A percentile compares a stretch with the other conserved stretches of the same genome.
Evolutionary conservation across 2,329 filamentous ascomycete genomes (phyloP).

Genomic region (Phaeosphaeria sp.): DNA sequence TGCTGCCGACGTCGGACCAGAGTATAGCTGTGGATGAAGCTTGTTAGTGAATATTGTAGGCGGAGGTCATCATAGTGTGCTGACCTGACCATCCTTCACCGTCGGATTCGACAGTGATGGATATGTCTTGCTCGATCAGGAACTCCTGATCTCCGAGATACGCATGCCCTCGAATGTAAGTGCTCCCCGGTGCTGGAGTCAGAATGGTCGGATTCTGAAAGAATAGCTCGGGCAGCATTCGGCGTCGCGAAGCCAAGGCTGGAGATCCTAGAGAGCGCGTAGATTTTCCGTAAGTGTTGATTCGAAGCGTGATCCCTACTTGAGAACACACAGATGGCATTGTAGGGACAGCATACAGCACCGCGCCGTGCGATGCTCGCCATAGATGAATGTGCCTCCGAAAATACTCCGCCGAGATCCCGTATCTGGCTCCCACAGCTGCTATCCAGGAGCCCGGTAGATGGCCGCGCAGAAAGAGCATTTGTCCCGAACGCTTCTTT

Average conservation of each 20-base stretch:
- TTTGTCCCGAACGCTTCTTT: conserved; percentile 3
- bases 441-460: conserved; percentile 13
- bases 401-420: conserved; percentile 10
- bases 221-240: conserved; percentile 1
- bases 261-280: background rate
- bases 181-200: conserved; percentile 4
- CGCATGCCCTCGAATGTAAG: conserved; percentile 7
- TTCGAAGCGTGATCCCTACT: conserved; percentile 9
- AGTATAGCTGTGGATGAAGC: background rate
- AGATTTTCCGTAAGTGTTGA: conserved; percentile 8
- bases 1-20: conserved; percentile 9
- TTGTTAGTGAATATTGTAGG: background rate
- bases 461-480: conserved; percentile 13
- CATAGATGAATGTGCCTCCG: conserved; percentile 12
- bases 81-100: conserved; percentile 8
- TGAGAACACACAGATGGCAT: conserved; percentile 1
- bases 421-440: conserved; percentile 8
- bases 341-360: conserved; percentile 6
- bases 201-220: background rate
- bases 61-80: background rate
- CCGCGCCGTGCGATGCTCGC: conserved; percentile 9
- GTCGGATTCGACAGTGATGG: conserved; percentile 8
- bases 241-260: background rate
- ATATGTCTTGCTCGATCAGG: conserved; percentile 10
- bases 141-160: background rate